These are phyloP conservation scores for Sarocladiaceae sp. DNA, from an alignment of 2,329 filamentous ascomycete species.

Conservation along the genomic window DNA sequence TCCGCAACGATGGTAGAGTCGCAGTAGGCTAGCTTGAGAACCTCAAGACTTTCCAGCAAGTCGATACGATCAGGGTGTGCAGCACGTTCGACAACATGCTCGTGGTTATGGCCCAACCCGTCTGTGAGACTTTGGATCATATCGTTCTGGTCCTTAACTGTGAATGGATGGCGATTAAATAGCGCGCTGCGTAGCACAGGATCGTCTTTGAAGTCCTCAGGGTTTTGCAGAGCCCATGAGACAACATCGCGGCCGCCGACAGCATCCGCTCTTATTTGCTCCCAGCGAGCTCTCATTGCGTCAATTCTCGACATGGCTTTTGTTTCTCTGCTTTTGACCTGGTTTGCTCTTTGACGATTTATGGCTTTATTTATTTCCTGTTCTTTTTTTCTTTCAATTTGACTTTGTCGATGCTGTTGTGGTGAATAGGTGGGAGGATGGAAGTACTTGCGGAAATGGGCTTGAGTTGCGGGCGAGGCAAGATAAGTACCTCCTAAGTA, in stretches of 20 bases:
- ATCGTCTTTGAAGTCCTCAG: neutral
- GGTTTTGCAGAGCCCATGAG: neutral
- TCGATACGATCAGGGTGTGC: neutral
- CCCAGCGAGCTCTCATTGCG: no score
- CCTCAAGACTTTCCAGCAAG: conserved; percentile 12
- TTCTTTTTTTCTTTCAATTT: no score
- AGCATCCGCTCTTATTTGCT: neutral
- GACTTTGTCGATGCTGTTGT: no score
- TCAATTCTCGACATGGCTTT: no score
- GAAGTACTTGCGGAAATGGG: no score
- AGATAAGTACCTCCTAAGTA: no score
- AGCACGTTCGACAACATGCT: neutral
- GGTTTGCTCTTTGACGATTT: no score
- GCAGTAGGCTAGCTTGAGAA: conserved; percentile 15
- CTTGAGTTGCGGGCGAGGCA: no score
- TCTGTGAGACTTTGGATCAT: conserved; percentile 10
- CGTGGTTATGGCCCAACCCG: neutral
- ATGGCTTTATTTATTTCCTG: no score
- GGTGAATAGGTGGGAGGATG: no score
- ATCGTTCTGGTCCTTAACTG: neutral
- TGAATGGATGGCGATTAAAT: conserved; percentile 11
- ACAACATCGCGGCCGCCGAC: neutral
- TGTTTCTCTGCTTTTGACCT: no score
- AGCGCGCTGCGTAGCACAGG: neutral
- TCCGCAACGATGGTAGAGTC: conserved; percentile 13